Evolutionary conservation across 108 stramenopile genomes (phyloP).

Genomic region (Skeletonema marinoi): DNA sequence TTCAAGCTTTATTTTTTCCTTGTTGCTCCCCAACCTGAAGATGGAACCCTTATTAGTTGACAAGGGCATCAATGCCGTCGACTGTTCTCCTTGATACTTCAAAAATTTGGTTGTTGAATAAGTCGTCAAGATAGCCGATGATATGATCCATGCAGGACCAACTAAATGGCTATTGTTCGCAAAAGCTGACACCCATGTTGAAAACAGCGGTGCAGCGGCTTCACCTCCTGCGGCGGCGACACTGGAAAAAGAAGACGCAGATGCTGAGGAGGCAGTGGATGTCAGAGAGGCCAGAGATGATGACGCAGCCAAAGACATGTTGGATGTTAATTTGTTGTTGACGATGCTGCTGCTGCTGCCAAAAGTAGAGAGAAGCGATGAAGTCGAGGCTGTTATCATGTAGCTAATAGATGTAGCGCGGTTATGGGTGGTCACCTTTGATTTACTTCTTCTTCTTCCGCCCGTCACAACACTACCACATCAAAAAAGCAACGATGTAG

Average conservation of each 20-base stretch:
- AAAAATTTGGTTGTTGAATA: constrained; percentile 78
- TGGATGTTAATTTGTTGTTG: constrained; percentile 1
- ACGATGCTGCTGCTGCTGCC: background rate
- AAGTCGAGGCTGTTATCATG: constrained; percentile 19
- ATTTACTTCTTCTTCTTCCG: too few relatives aligned
- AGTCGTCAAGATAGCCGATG: constrained; percentile 71
- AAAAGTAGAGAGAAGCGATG: background rate
- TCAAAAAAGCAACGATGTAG: too few relatives aligned
- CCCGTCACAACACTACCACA: too few relatives aligned
- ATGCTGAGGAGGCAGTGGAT: constrained; percentile 12
- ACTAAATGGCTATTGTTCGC: constrained; percentile 48
- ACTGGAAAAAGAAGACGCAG: constrained; percentile 10
- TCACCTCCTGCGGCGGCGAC: constrained; percentile 6
- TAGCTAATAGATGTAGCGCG: too few relatives aligned
- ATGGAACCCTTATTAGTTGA: background rate
- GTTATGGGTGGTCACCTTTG: background rate
- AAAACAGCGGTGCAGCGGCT: constrained; percentile 9
- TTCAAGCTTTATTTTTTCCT: background rate
- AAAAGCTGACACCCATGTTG: constrained; percentile 29
- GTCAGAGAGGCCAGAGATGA: constrained; percentile 29
- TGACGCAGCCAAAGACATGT: constrained; percentile 36
- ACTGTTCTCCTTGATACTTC: constrained; percentile 46
- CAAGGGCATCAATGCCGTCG: background rate
- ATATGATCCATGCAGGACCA: constrained; percentile 67
- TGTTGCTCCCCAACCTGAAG: background rate